Percentiles rank a stretch among this genome's conserved stretches.
Conservation (phyloP, 2,329 filamentous ascomycete species). For the Neopestalotiopsis clavispora region DNA sequence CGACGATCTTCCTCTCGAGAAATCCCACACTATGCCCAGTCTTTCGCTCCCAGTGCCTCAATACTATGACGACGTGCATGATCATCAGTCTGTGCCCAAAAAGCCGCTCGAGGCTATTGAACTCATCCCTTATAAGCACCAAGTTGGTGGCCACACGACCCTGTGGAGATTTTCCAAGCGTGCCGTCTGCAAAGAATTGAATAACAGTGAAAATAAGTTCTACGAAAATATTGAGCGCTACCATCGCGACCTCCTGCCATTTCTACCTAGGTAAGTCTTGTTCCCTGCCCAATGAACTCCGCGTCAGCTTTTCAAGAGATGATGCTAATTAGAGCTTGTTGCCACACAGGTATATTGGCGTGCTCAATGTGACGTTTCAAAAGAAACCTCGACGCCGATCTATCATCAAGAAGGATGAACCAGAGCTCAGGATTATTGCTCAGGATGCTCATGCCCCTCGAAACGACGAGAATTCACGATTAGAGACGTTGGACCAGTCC, state of each 20-base stretch:
- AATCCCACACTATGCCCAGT: slow-evolving; percentile 39
- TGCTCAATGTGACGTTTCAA: slow-evolving; percentile 93
- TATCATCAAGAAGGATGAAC: slow-evolving; percentile 55
- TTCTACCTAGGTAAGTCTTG: slow-evolving; percentile 76
- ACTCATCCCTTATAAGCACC: slow-evolving; percentile 94
- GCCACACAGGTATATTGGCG: slow-evolving; percentile 82
- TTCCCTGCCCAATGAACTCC: not conserved
- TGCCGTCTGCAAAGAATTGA: slow-evolving; percentile 97
- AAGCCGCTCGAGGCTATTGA: slow-evolving; percentile 88
- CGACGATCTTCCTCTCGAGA: slow-evolving; percentile 43
- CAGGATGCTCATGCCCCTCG: slow-evolving; percentile 42
- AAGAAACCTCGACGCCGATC: slow-evolving; percentile 75
- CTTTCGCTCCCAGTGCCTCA: slow-evolving; percentile 44
- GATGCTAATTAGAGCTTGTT: slow-evolving; percentile 27
- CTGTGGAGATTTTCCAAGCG: slow-evolving; percentile 94
- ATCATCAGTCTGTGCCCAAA: slow-evolving; percentile 55
- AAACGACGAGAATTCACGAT: slow-evolving; percentile 23
- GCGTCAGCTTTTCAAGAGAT: not conserved
- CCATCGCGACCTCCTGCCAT: slow-evolving; percentile 87
- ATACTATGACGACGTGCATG: slow-evolving; percentile 55
- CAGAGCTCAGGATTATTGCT: slow-evolving; percentile 28
- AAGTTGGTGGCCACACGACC: slow-evolving; percentile 95
- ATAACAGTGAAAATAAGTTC: slow-evolving; percentile 97
- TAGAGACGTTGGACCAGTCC: slow-evolving; percentile 20
- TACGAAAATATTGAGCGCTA: slow-evolving; percentile 94